Conservation (phyloP, 768 basidiomycete genomes). For the Calocybe indica region DNA sequence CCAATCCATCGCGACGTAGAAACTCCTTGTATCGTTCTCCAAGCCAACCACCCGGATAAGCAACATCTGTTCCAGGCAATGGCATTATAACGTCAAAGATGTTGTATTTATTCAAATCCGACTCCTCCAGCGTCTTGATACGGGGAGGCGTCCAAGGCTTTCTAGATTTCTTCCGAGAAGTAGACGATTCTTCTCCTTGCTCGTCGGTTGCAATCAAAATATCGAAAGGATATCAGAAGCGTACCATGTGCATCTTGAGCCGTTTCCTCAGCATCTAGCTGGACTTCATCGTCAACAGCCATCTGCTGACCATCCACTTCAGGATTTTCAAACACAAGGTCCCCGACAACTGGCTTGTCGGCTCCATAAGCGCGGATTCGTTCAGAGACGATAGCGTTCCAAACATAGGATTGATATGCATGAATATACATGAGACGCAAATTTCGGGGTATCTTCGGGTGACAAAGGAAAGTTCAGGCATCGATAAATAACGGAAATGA, state of each 20-base stretch:
- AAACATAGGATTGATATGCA: constrained; percentile 97
- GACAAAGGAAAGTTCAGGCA: neutral
- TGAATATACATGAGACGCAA: constrained; percentile 97
- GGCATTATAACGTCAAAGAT: constrained; percentile 98
- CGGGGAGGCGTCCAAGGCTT: constrained; percentile 63
- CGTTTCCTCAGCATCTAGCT: constrained; percentile 17
- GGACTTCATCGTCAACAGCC: constrained; percentile 28
- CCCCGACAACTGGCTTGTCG: constrained; percentile 74
- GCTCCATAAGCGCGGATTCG: constrained; percentile 76
- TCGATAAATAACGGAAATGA: neutral
- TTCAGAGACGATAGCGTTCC: constrained; percentile 97
- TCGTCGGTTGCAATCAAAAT: constrained; percentile 2
- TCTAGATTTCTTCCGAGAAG: constrained; percentile 27
- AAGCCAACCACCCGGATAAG: constrained; percentile 84
- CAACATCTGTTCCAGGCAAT: constrained; percentile 91
- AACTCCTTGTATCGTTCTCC: constrained; percentile 83
- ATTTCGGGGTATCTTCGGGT: constrained; percentile 82
- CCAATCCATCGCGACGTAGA: constrained; percentile 79
- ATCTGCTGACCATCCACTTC: constrained; percentile 23
- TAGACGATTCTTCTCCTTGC: constrained; percentile 16
- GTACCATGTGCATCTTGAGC: neutral
- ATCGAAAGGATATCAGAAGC: neutral
- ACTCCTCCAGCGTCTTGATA: constrained; percentile 73
- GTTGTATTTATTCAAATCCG: constrained; percentile 73
- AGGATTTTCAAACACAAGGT: constrained; percentile 74